Evolutionary conservation across 306 rosid species (phyloP).

Genomic region (Fragaria ananassa): DNA sequence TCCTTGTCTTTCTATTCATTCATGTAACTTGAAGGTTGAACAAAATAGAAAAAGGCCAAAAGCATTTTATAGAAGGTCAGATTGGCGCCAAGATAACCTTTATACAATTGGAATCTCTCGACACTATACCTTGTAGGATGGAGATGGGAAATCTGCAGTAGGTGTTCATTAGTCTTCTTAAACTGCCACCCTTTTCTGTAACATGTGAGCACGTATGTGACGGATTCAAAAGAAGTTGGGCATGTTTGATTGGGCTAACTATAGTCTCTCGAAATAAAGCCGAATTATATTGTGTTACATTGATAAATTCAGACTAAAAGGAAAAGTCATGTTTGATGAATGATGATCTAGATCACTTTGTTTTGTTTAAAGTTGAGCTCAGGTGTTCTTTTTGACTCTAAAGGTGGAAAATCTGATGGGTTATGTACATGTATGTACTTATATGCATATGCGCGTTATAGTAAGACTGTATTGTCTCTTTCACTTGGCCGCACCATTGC

Average conservation of each 20-base stretch:
- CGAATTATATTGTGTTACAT: neutral
- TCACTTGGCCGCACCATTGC: neutral
- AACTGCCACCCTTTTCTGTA: conserved; percentile 28
- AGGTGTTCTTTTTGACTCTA: conserved; percentile 51
- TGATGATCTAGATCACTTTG: conserved; percentile 27
- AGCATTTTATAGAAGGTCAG: conserved; percentile 24
- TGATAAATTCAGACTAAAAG: neutral
- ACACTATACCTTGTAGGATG: conserved; percentile 22
- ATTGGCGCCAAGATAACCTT: conserved; percentile 24
- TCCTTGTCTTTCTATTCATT: conserved; percentile 20
- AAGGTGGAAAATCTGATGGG: neutral
- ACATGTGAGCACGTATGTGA: conserved; percentile 15
- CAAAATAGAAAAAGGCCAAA: conserved; percentile 46
- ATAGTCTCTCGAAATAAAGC: neutral
- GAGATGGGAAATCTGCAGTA: conserved; percentile 46
- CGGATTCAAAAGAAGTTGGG: neutral
- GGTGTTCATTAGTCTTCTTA: conserved; percentile 33
- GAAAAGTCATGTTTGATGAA: conserved; percentile 42
- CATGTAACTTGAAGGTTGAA: conserved; percentile 39
- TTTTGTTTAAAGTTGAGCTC: conserved; percentile 28
- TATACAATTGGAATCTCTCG: conserved; percentile 25
- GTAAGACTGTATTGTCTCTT: neutral
- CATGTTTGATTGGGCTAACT: too few species aligned
- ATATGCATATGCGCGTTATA: neutral
- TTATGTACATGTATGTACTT: neutral